phyloP scores from a whole-genome alignment of 2,329 filamentous ascomycete genomes.

The Sarocladium oryzae region DNA sequence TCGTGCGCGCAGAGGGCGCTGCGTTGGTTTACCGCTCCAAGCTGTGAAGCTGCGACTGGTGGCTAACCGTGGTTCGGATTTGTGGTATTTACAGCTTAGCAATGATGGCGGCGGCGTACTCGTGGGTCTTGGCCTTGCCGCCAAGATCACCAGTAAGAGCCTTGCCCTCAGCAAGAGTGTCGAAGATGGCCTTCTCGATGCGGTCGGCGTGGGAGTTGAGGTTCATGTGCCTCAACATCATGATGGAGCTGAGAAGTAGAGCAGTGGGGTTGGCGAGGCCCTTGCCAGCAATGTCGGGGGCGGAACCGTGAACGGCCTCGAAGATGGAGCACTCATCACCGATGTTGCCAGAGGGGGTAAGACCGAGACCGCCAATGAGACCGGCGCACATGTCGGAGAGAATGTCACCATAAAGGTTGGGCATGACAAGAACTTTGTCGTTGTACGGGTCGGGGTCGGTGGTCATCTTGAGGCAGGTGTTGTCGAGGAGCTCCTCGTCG shows the following conservation, averaged over 20 bases:
- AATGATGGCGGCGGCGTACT: conserved; percentile 93
- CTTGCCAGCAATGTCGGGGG: conserved; percentile 94
- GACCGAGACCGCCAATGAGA: conserved; percentile 92
- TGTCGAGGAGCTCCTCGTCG: conserved; percentile 96
- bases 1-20: not conserved
- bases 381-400: conserved; percentile 99
- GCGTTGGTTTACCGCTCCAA: not conserved
- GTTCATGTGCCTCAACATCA: conserved; percentile 99
- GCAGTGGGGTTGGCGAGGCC: conserved; percentile 95
- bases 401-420: conserved; percentile 99
- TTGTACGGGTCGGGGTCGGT: conserved; percentile 95
- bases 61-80: not conserved
- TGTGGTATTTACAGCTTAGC: conserved; percentile 45
- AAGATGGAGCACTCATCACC: conserved; percentile 99
- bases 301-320: conserved; percentile 97
- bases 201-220: conserved; percentile 74
- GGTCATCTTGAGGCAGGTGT: conserved; percentile 98
- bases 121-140: conserved; percentile 89
- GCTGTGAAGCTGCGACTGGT: not conserved
- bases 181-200: conserved; percentile 94
- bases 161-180: conserved; percentile 94
- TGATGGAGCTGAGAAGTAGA: conserved; percentile 89
- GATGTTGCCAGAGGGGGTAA: conserved; percentile 97
- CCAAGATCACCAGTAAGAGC: conserved; percentile 91
- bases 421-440: conserved; percentile 97